Evolutionary conservation across 2,329 filamentous ascomycete species (phyloP), one percentile per base, ranked within the genome.

Genomic region (Ophiocordyceps camponoti-saundersi): DNA sequence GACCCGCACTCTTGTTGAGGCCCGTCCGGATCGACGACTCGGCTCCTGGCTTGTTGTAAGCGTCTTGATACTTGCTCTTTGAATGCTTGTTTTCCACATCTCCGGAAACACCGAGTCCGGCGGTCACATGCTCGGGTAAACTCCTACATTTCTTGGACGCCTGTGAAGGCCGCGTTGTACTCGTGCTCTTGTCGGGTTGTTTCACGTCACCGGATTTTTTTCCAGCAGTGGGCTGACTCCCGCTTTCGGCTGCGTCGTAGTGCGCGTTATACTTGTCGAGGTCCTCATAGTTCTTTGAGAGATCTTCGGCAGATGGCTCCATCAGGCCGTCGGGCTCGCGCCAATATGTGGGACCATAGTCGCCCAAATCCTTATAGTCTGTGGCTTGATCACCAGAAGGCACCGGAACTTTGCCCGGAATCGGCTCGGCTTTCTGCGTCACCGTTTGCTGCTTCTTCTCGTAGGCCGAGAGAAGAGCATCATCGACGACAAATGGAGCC

Each of bases 291-390:
- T 57, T 51, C 48, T 64, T 62, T 18, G 67, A 68, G n/a, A 56
- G 50, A 46, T 69, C 65, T 23, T 67, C 65, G 1, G 53, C 49
- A 2, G 58, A 62, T n/a, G 53, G 47, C 6, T 52, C 49, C n/a
- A 51, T 56, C 12, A 61, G 49, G 3, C 61, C 61, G 47, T 65
- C 59, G 2, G 64, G 62, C 46, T 65, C 61, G 30, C 68, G 65
- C 55, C 59, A 64, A 6, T 47, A 48, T 15, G 64, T 55, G 3
- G 63, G 59, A 2, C 57, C 57, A 49, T 67, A 67, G 12, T 57
- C 47, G 34, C 61, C 49, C 11, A 66, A 54, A 46, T 67, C 63
- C 1, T 67, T 59, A 46, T 70, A 70, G 1, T 62, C 52, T 47
- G 61, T 61, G 4, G 64, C 59, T 16, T 58, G 50, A 26, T 64